Conservation (phyloP, 495 filamentous ascomycete genomes). For the Xylaria scruposa region DNA sequence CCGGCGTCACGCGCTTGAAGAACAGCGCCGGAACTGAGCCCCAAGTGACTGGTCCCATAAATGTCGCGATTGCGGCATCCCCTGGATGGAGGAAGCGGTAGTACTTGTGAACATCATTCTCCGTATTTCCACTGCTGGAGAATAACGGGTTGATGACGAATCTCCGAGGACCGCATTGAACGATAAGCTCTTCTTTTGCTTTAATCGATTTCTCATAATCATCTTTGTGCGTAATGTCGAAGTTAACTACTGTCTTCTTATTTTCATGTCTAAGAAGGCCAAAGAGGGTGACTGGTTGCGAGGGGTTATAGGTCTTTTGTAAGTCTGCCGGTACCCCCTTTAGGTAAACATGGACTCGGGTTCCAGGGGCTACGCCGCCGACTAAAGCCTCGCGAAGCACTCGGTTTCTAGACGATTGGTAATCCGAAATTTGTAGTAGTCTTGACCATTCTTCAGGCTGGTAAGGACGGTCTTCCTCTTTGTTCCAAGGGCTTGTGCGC, state of each 20-base stretch:
- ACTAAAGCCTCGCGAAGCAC: constrained; percentile 79
- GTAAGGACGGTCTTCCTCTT: constrained; percentile 79
- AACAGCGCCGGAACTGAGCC: constrained; percentile 87
- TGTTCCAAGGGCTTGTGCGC: constrained; percentile 85
- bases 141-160: constrained; percentile 89
- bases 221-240: constrained; percentile 80
- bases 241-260: constrained; percentile 86
- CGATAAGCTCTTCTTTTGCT: constrained; percentile 86
- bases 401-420: constrained; percentile 77
- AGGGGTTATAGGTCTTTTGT: constrained; percentile 58
- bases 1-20: constrained; percentile 65
- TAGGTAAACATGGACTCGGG: constrained; percentile 79
- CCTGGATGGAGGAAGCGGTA: constrained; percentile 92
- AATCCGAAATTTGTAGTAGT: constrained; percentile 81
- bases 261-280: constrained; percentile 93
- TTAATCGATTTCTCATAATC: constrained; percentile 75
- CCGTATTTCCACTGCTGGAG: constrained; percentile 80
- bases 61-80: constrained; percentile 86
- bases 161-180: constrained; percentile 87
- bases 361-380: constrained; percentile 84
- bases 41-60: constrained; percentile 91
- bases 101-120: constrained; percentile 96
- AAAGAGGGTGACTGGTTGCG: constrained; percentile 72
- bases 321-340: constrained; percentile 70
- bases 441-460: constrained; percentile 91